Conservation (phyloP, 2,329 filamentous ascomycete species). For the Stagonosporopsis cucurbitacearum region DNA sequence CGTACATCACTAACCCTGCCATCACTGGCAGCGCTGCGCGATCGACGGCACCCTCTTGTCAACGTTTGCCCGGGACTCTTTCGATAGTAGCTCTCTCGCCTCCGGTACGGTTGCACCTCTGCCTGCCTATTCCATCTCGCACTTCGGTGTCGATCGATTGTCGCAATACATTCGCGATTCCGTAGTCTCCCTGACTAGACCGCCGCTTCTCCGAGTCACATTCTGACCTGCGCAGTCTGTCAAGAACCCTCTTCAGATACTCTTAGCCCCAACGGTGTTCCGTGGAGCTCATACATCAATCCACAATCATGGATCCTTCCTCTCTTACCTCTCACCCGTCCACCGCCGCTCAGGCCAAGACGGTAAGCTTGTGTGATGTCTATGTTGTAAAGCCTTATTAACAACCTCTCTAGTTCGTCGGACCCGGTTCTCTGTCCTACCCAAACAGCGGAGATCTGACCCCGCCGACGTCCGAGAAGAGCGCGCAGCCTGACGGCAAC, state of each 20-base stretch:
- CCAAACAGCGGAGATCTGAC: constrained; percentile 82
- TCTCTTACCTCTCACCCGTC: constrained; percentile 88
- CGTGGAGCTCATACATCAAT: constrained; percentile 35
- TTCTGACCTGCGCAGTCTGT: constrained; percentile 47
- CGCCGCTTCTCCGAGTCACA: constrained; percentile 36
- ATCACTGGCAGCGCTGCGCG: constrained; percentile 29
- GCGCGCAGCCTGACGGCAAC: constrained; percentile 60
- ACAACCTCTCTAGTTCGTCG: constrained; percentile 66
- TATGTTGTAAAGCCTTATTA: constrained; percentile 26
- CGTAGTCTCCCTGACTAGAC: constrained; percentile 38
- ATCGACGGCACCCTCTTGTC: constrained; percentile 45
- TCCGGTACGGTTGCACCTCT: constrained; percentile 56
- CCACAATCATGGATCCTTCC: constrained; percentile 71
- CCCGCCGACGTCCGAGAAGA: constrained; percentile 76
- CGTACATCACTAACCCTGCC: constrained; percentile 36
- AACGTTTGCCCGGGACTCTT: constrained; percentile 85
- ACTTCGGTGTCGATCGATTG: constrained; percentile 41
- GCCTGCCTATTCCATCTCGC: constrained; percentile 26
- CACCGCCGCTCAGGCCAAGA: constrained; percentile 91
- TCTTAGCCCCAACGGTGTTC: constrained; percentile 39
- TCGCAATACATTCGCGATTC: constrained; percentile 41
- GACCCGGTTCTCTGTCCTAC: constrained; percentile 89
- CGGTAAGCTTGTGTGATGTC: constrained; percentile 51
- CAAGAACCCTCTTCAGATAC: constrained; percentile 38
- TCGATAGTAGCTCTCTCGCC: constrained; percentile 95